Base-by-base conservation (phyloP, 1,284 basidiomycete genomes). In the Rhodotorula sp. region DNA sequence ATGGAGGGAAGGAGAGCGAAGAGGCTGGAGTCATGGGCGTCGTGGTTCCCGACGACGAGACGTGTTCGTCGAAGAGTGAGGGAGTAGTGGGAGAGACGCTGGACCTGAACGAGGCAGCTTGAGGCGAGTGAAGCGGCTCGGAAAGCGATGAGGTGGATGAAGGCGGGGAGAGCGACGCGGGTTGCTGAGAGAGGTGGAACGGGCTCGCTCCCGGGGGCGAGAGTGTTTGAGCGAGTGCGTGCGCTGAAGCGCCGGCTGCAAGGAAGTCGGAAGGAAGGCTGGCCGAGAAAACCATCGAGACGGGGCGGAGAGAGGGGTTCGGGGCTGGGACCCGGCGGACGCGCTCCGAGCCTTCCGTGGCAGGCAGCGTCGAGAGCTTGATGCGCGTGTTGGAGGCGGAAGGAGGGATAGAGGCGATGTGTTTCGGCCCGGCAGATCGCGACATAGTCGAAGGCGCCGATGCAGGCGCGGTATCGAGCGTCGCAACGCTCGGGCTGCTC, bases 271-370 rank as follows among this genome's bases (percentile, higher is more conserved):
- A 31, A 2, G 71, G 68, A 6, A 75, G 67, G 13, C 69, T 69
- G 11, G 72, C 67, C 3, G 74, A 75, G 52, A 75, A 75, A 20
- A 68, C 72, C 63, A 71, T 74, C n/a, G 74, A 75, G 44, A 75
- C 48, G 37, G 74, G 74, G 2, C 74, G 71, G 48, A 75, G 69
- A 2, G 69, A 72, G 24, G 74, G 63, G 1, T 72, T 54, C 5
- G 74, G 74, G 3, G 65, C 69, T 8, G 52, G 31, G 4, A 18
- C 34, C 24, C 31, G 51, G 15, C 52, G 40, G 16, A 44, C 40
- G 40, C 40, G 40, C 40, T 44, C 40, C 40, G 40, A 15, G 13
- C 40, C 40, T 44, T 44, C 40, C 8, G 40, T 13, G 11, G 40
- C 40, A 18, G 40, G 40, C 40, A 13, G 40, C 40, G 40, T 44